Percentiles rank a stretch among this genome's conserved stretches.
Conservation (phyloP, 1,139 yeast species). For the Pichia sp. region DNA sequence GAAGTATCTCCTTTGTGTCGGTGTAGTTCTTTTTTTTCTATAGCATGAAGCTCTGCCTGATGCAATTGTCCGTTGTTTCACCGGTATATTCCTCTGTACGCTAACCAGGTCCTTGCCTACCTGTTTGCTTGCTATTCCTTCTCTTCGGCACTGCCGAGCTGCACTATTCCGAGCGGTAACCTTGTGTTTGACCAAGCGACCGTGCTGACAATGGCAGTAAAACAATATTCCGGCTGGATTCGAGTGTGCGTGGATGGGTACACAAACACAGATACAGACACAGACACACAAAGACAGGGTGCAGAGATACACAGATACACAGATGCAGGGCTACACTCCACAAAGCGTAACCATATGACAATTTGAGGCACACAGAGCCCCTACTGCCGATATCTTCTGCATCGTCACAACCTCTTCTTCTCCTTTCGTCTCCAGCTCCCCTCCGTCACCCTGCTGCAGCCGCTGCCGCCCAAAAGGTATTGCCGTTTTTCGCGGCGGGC, state of each 20-base stretch:
- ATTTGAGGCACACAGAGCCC: not conserved
- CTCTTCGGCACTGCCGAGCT: not conserved
- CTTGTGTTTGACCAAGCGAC: not conserved
- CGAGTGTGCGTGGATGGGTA: not conserved
- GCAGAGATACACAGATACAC: too few relatives aligned
- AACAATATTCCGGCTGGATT: not conserved
- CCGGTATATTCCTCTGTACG: too few relatives aligned
- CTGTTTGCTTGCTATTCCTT: not conserved
- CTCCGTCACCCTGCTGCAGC: not conserved
- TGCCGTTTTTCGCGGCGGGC: not conserved
- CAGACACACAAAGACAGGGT: not conserved
- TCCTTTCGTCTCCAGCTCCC: not conserved
- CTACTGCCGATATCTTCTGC: not conserved
- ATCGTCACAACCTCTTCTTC: not conserved
- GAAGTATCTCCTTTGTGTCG: too few relatives aligned
- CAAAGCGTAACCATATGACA: not conserved
- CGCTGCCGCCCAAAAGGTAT: not conserved
- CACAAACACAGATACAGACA: not conserved
- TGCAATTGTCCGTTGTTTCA: too few relatives aligned
- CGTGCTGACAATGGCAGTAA: not conserved
- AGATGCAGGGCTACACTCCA: not conserved
- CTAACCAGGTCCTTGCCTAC: not conserved
- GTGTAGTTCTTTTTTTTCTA: too few relatives aligned
- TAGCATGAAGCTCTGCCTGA: too few relatives aligned
- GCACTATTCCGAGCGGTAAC: not conserved